These are phyloP conservation scores for Spironucleus salmonicida DNA, from an alignment of 208 protist genomes.

Conservation along the genomic window DNA sequence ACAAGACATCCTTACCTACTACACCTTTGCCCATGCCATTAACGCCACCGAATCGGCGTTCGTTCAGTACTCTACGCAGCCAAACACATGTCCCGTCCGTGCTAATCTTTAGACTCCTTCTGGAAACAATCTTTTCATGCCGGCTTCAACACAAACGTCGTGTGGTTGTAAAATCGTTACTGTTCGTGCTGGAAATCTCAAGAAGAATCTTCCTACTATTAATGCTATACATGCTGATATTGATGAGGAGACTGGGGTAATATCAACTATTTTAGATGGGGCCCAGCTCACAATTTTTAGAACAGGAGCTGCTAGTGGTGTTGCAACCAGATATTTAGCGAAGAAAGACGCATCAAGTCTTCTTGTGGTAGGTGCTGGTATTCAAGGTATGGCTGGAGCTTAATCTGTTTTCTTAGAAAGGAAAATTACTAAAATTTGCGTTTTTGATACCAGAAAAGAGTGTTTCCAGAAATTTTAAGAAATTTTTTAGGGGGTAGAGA, in stretches of 20 bases:
- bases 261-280: not conserved
- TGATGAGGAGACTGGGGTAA: not conserved
- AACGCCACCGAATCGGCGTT: no score
- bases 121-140: slow-evolving; percentile 14
- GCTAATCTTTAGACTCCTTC: no score
- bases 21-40: no score
- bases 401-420: not conserved
- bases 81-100: no score
- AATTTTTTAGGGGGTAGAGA: no score
- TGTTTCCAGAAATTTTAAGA: no score
- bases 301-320: not conserved
- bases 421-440: not conserved
- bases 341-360: not conserved
- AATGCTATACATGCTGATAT: not conserved
- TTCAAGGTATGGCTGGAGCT: not conserved
- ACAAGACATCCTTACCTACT: no score
- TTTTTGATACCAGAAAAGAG: not conserved
- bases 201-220: not conserved
- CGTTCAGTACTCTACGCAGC: no score
- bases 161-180: not conserved
- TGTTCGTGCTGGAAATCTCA: not conserved
- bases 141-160: not conserved
- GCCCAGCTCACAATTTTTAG: not conserved
- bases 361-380: not conserved
- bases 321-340: slow-evolving; percentile 4